phyloP scores from a whole-genome alignment of 192 early-diverging fungal genomes.

The Oehlia diaphana region DNA sequence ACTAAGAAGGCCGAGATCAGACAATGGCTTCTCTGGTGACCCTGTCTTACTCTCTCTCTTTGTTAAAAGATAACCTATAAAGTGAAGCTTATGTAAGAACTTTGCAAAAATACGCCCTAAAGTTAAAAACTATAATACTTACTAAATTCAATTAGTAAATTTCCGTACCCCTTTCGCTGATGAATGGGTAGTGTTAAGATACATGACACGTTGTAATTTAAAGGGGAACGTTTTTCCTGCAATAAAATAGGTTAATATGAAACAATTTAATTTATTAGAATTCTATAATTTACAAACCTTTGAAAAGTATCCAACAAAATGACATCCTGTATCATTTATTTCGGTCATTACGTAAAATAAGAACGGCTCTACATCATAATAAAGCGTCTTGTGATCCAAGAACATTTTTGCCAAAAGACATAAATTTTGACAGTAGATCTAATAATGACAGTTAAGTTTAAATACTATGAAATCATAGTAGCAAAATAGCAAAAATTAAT shows the following conservation, averaged over 20 bases:
- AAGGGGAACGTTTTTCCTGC: conserved; percentile 80
- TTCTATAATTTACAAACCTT: conserved; percentile 52
- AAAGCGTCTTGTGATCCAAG: conserved; percentile 95
- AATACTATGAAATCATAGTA: neutral
- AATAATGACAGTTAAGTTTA: neutral
- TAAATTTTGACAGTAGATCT: conserved; percentile 96
- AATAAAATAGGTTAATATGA: neutral
- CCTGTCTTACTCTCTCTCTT: conserved; percentile 76
- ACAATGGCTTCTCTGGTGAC: conserved; percentile 89
- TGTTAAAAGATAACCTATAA: conserved; percentile 73
- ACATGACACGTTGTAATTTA: conserved; percentile 91
- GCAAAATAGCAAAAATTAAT: conserved; percentile 21
- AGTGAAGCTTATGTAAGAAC: neutral
- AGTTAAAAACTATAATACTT: conserved; percentile 30
- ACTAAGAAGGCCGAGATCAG: conserved; percentile 83
- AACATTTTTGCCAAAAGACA: conserved; percentile 97
- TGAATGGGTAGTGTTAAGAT: conserved; percentile 86
- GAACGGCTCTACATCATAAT: conserved; percentile 97
- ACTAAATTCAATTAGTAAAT: conserved; percentile 91
- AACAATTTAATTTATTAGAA: neutral
- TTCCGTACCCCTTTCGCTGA: conserved; percentile 91
- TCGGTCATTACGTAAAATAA: conserved; percentile 96
- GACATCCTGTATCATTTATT: conserved; percentile 68
- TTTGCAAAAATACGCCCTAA: neutral
- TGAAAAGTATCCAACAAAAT: conserved; percentile 97